These are phyloP conservation scores for Epichloe sibirici DNA, from an alignment of 2,329 filamentous ascomycete species.

Conservation along the genomic window DNA sequence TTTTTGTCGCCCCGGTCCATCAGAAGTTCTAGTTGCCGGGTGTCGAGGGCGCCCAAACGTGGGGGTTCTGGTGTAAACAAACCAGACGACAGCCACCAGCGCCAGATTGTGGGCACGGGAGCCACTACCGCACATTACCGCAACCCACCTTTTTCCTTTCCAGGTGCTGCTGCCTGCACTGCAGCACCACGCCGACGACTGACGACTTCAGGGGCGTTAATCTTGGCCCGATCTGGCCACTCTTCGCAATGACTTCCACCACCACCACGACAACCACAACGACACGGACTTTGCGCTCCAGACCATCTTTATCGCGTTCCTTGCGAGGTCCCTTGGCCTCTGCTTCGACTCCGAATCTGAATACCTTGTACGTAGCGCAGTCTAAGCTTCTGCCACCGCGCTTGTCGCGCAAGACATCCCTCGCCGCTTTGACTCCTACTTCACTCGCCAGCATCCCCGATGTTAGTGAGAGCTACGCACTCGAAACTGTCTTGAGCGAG, in stretches of 20 bases:
- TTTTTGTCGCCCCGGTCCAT: not conserved
- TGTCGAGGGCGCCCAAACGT: not conserved
- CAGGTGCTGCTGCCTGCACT: not conserved
- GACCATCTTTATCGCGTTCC: conserved; percentile 19
- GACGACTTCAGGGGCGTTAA: not conserved
- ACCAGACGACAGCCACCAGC: not conserved
- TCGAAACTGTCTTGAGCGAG: conserved; percentile 37
- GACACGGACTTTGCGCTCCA: conserved; percentile 10
- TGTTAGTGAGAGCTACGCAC: conserved; percentile 51
- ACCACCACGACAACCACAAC: conserved; percentile 9
- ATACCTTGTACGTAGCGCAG: conserved; percentile 36
- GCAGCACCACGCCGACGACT: not conserved
- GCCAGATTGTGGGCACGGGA: not conserved
- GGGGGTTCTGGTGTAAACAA: not conserved
- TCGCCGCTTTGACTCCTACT: conserved; percentile 53
- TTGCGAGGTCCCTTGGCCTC: conserved; percentile 34
- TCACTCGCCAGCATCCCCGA: conserved; percentile 55
- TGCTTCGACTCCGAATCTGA: conserved; percentile 47
- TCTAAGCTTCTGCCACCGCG: conserved; percentile 33
- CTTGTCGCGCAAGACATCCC: conserved; percentile 57
- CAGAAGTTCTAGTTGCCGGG: not conserved
- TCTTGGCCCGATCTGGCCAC: conserved; percentile 5
- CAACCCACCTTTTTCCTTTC: conserved; percentile 1
- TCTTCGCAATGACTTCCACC: conserved; percentile 12
- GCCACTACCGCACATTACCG: not conserved